phyloP scores from a whole-genome alignment of 2,329 filamentous ascomycete genomes.

The Ophiostoma sp. region DNA sequence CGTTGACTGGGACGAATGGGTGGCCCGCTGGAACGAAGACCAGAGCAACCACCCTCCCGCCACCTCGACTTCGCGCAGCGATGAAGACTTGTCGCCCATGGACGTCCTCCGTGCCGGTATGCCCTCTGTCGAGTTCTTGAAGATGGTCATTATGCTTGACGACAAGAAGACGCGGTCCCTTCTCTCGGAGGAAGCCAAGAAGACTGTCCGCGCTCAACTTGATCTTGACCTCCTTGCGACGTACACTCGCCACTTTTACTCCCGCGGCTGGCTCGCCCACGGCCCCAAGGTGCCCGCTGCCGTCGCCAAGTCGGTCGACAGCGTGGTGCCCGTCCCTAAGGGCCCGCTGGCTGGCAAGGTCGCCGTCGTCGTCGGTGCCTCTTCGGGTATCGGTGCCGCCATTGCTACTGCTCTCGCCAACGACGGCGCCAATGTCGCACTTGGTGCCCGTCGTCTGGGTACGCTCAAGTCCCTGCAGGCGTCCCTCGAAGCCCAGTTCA shows the following conservation, averaged over 20 bases:
- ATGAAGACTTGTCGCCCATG: constrained; percentile 72
- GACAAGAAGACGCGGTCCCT: constrained; percentile 66
- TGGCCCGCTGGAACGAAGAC: constrained; percentile 69
- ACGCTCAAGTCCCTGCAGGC: constrained; percentile 67
- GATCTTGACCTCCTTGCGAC: constrained; percentile 71
- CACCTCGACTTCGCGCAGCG: constrained; percentile 33
- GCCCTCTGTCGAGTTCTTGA: constrained; percentile 71
- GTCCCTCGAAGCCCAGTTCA: constrained; percentile 48
- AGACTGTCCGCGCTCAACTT: constrained; percentile 57
- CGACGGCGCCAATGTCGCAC: constrained; percentile 70
- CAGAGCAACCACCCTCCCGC: constrained; percentile 45
- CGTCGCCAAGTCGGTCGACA: neutral
- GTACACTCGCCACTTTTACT: constrained; percentile 78
- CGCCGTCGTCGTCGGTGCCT: constrained; percentile 76
- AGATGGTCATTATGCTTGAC: constrained; percentile 71
- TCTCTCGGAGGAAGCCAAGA: constrained; percentile 37
- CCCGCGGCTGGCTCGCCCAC: constrained; percentile 70
- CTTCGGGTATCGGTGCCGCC: constrained; percentile 76
- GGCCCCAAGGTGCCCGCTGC: constrained; percentile 15
- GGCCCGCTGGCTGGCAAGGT: constrained; percentile 68
- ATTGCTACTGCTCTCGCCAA: constrained; percentile 67
- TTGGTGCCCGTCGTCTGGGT: constrained; percentile 70
- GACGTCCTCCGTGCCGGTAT: constrained; percentile 79
- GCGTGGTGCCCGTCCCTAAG: constrained; percentile 36
- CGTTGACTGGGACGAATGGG: constrained; percentile 72